Evolutionary conservation across 2,329 filamentous ascomycete genomes (phyloP).

Genomic region (Aspergillus glaucus): DNA sequence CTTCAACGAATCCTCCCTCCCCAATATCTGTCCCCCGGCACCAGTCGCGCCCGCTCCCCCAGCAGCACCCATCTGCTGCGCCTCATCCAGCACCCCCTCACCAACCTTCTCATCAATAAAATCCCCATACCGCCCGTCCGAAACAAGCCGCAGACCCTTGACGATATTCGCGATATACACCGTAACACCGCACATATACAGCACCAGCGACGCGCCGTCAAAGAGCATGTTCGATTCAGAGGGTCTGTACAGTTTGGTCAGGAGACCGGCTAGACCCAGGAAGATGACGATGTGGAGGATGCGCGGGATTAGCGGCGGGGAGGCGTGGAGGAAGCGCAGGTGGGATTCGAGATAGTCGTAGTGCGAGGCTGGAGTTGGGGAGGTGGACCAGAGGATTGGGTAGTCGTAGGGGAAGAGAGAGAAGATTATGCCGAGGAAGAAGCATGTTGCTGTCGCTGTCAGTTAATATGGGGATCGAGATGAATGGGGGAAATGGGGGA

Average conservation of each 20-base stretch:
- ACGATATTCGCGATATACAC: constrained; percentile 96
- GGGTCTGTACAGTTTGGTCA: constrained; percentile 91
- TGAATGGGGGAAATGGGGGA: neutral
- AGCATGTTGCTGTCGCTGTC: constrained; percentile 64
- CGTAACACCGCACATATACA: constrained; percentile 78
- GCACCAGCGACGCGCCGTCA: constrained; percentile 65
- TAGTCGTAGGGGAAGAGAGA: constrained; percentile 84
- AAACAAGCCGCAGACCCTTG: constrained; percentile 83
- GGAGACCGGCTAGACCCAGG: constrained; percentile 80
- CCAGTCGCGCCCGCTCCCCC: constrained; percentile 14
- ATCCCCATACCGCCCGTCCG: constrained; percentile 59
- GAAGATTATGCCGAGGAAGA: constrained; percentile 98
- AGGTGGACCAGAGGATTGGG: constrained; percentile 42
- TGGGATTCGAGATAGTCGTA: constrained; percentile 83
- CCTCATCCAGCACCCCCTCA: constrained; percentile 50
- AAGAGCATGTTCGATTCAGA: constrained; percentile 94
- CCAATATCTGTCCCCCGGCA: constrained; percentile 62
- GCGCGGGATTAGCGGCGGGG: constrained; percentile 83
- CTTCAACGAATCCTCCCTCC: constrained; percentile 80
- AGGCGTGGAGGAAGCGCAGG: constrained; percentile 83
- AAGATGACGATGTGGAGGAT: constrained; percentile 90
- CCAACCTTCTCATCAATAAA: constrained; percentile 26
- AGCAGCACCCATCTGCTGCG: neutral
- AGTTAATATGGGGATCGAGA: no score
- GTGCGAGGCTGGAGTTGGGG: constrained; percentile 50